Base-by-base conservation (phyloP, 768 basidiomycete genomes). In the Collybia sp. region DNA sequence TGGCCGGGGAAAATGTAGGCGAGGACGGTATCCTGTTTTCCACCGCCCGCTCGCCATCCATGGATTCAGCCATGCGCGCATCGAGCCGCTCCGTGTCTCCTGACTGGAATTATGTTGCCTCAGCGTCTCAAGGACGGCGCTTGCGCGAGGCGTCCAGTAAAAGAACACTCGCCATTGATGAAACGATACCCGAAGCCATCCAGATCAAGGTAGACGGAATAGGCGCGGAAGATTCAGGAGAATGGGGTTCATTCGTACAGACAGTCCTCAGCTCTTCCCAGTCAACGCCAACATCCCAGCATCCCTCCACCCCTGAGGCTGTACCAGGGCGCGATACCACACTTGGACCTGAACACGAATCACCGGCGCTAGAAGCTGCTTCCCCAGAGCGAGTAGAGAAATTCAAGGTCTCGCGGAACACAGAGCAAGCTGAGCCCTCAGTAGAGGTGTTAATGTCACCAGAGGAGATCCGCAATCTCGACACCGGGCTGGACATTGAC, bases 21-120 rank as follows among this genome's bases (percentile, higher is more conserved):
- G 76, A 77, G 54, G 72, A 77, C 43, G 76, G 76, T 1, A 49
- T 73, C 1, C 59, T 77, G 6, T 71, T 72, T 46, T 65, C 72
- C 0, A 53, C 62, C 15, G 53, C 55, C 1, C 65, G 68, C 15
- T 60, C 68, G 6, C 62, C 69, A 0, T 73, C 72, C 3, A 54
- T 73, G 18, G 73, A 75, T 47, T 74, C 72, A 1, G 49, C 56
- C 6, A 31, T 45, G 6, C 56, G 45, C 12, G 53, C 58, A 30
- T 57, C 62, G 6, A 51, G 55, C 34, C 67, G 69, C 20, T 70
- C 71, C 0, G 48, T 56, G 1, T 68, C 71, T 1, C 67, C 70
- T 1, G 71, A 75, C 15, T 75, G 72, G 72, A 66, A 66, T 40
- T 55, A 66, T 40, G 56, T 70, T 19, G 60, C 65, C 1, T 53